Evolutionary conservation across 1,284 basidiomycete species (phyloP), one percentile per base, ranked within the genome.

Genomic region (Cryptococcus sp.): DNA sequence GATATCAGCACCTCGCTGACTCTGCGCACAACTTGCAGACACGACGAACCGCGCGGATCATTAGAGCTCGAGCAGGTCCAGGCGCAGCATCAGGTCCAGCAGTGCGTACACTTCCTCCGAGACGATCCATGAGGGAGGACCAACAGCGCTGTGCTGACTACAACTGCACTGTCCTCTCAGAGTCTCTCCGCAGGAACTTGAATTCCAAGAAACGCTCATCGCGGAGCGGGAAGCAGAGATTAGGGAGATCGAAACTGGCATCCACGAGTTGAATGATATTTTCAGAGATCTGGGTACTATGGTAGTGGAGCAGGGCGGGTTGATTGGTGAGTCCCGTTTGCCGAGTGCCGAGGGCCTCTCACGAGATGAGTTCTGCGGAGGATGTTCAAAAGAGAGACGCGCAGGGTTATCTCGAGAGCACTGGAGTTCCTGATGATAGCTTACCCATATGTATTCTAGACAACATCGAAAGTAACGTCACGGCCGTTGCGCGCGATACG

Each of bases 251-350:
- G 96, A 99, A 80, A 88, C 86, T 1, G 95, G 96, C 6, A 97
- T 99, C 54, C 93, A 97, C 71, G 95, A 99, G 76, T 81, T 99
- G 48, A 88, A 93, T 50, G 93, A 97, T 78, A 98, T 99, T 70
- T 99, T 99, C 83, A 85, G 92, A 45, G 95, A 99, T 79, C 80
- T 99, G 40, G 94, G 94, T 41, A 93, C 92, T 19, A 85, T 99
- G 46, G 93, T 99, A 1, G 86, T 88, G 64, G 92, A 98, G 73
- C 96, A 99, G 76, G 94, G 95, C 8, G 86, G 86, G 30, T 91
- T 98, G 88, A 83, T 99, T 54, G 93, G 93, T 95, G 62, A 60
- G 88, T 81, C 30, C n/a, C 42, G 6, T 3, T 3, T 25, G 25
- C 25, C 25, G 25, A 25, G 25, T 25, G 25, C 25, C 25, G 25